A percentile compares a stretch with the other conserved stretches of the same genome.
These are phyloP conservation scores for Didymella pinodella DNA, from an alignment of 2,329 filamentous ascomycete species.

Conservation along the genomic window DNA sequence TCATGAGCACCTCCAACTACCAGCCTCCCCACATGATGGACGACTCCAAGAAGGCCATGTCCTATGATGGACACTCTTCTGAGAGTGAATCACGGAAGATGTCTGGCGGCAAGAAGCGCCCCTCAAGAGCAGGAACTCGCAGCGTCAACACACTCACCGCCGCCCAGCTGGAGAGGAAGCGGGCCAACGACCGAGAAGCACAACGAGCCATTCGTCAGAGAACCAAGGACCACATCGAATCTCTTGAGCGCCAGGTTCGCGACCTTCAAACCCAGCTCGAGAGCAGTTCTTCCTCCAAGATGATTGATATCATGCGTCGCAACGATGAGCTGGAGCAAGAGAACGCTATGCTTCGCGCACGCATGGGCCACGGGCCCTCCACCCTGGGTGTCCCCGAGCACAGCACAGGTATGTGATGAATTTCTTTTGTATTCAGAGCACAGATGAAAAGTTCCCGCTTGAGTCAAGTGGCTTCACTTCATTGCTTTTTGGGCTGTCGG, in stretches of 20 bases:
- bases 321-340: constrained; percentile 65
- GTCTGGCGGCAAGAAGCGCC: constrained; percentile 55
- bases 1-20: constrained; percentile 50
- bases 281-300: constrained; percentile 54
- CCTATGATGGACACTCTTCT: constrained; percentile 51
- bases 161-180: constrained; percentile 66
- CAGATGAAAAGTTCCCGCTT: constrained; percentile 37
- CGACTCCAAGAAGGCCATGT: constrained; percentile 46
- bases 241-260: constrained; percentile 62
- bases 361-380: constrained; percentile 57
- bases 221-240: constrained; percentile 67
- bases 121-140: constrained; percentile 63
- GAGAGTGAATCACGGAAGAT: constrained; percentile 50
- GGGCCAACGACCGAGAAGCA: constrained; percentile 67
- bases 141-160: constrained; percentile 65
- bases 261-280: constrained; percentile 61
- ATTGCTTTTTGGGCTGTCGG: constrained; percentile 43
- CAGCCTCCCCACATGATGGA: constrained; percentile 49
- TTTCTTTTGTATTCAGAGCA: constrained; percentile 30
- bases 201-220: constrained; percentile 66
- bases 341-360: constrained; percentile 60
- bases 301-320: constrained; percentile 60
- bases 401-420: constrained; percentile 47
- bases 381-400: constrained; percentile 48
- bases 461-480: constrained; percentile 20